Conservation (phyloP, 2,329 filamentous ascomycete genomes). For the Decorospora gaudefroyi region DNA sequence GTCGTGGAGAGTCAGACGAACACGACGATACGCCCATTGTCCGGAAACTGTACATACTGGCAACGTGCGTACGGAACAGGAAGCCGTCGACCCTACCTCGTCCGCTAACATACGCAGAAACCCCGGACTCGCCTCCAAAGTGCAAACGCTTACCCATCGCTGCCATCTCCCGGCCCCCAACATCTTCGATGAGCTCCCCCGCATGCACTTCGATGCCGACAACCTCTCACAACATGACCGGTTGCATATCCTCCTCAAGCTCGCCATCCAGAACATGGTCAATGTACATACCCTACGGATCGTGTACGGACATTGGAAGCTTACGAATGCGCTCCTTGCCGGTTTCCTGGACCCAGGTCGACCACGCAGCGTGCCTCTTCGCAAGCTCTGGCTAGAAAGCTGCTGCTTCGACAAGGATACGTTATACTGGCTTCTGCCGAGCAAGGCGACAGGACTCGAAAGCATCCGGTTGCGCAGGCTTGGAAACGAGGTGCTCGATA, state of each 20-base stretch:
- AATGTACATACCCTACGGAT: constrained; percentile 53
- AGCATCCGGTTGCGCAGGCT: constrained; percentile 51
- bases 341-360: constrained; percentile 47
- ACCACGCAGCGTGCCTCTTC: constrained; percentile 37
- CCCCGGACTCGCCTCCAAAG: constrained; percentile 49
- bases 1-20: constrained; percentile 29
- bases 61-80: constrained; percentile 35
- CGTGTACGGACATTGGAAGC: constrained; percentile 50
- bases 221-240: constrained; percentile 49
- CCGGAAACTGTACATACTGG: constrained; percentile 50
- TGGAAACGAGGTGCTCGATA: constrained; percentile 32
- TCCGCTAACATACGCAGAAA: constrained; percentile 38
- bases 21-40: constrained; percentile 52
- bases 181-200: constrained; percentile 52
- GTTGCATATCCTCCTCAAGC: constrained; percentile 47
- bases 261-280: constrained; percentile 49
- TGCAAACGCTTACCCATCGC: constrained; percentile 52
- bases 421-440: constrained; percentile 17
- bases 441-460: constrained; percentile 45
- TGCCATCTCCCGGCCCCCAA: constrained; percentile 54
- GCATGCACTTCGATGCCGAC: constrained; percentile 46
- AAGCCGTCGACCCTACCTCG: no score
- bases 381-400: constrained; percentile 54
- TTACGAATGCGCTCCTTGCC: constrained; percentile 49
- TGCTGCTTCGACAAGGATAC: constrained; percentile 41